phyloP scores from a whole-genome alignment of 202 grass and related monocot genomes.

The Tripidium arundinaceum region DNA sequence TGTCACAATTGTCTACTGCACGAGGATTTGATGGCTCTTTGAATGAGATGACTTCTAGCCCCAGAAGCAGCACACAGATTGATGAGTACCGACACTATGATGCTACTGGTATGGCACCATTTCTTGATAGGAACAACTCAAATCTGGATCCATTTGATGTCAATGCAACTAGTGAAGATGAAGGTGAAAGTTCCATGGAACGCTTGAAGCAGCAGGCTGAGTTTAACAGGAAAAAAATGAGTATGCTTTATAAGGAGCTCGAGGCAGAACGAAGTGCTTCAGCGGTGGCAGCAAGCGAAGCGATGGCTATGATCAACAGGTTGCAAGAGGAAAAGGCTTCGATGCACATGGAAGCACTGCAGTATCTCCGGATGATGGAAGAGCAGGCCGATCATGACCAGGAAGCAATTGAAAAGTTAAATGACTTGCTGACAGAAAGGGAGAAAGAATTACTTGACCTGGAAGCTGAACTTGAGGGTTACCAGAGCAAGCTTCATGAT shows the following conservation, averaged over 20 bases:
- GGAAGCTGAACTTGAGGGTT: constrained; percentile 60
- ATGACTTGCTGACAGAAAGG: constrained; percentile 84
- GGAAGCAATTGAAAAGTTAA: constrained; percentile 64
- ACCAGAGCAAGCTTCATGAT: constrained; percentile 25
- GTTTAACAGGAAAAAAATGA: constrained; percentile 50
- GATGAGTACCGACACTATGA: constrained; percentile 55
- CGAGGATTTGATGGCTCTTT: constrained; percentile 37
- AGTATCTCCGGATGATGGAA: constrained; percentile 95
- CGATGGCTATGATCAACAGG: constrained; percentile 93
- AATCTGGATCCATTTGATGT: constrained; percentile 60
- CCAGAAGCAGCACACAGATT: constrained; percentile 38
- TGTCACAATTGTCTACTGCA: constrained; percentile 64
- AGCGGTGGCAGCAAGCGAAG: constrained; percentile 72
- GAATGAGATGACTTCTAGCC: constrained; percentile 36
- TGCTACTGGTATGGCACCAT: constrained; percentile 32
- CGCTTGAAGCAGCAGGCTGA: constrained; percentile 56
- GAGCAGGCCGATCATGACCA: constrained; percentile 88
- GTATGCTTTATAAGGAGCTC: constrained; percentile 75
- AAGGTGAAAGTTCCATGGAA: constrained; percentile 57
- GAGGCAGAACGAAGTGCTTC: constrained; percentile 88
- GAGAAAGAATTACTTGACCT: constrained; percentile 90
- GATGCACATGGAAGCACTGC: constrained; percentile 92
- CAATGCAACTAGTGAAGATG: constrained; percentile 49
- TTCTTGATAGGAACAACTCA: constrained; percentile 52
- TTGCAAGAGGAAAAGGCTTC: constrained; percentile 92